Base-by-base conservation (phyloP, 352 stramenopile genomes). In the Phytophthora foliorum region DNA sequence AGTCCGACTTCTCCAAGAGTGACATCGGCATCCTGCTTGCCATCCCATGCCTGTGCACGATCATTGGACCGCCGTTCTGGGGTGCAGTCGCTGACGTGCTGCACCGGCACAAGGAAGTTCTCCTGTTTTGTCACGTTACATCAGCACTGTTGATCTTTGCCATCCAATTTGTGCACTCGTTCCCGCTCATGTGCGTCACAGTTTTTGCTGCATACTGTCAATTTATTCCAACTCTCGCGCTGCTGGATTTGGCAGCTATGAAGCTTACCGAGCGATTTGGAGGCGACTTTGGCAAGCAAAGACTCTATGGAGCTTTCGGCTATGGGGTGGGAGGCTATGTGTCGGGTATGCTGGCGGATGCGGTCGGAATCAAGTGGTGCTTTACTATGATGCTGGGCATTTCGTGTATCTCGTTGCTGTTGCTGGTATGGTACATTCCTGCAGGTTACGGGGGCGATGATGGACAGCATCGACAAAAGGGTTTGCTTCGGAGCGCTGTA, bases 261-360 rank as follows among this genome's bases (percentile, higher is more conserved):
- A 74, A 81, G 27, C 69, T 86, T 42, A 74, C 82, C n/a, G 38
- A 51, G 51, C 72, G 75, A 19, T 57, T 75, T 42, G 77, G 75
- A 22, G 79, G 77, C 22, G 81, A 88, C 57, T 90, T 86, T 42
- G 81, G 81, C 45, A 88, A 88, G 65, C 79, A 90, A 61, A 67
- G 81, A 5, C 56, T 90, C 9, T 88, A 85, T 42, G 81, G 77
- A 2, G 79, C 79, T 6, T 72, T 87, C 16, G 81, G 79, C 14
- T 90, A 84, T 52, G 81, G 81, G 16, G 62, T 79, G 17, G 72
- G 72, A 39, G 79, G 79, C 5, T 90, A 88, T 44, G 48, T 86
- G 0, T 74, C 72, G 0, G 75, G 79, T 6, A 55, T 80, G 44
- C 59, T 88, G 31, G 75, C 85, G 5, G 71, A 63, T 6, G 50